phyloP scores from a whole-genome alignment of 2,329 filamentous ascomycete genomes.

The Xylaria sp. region DNA sequence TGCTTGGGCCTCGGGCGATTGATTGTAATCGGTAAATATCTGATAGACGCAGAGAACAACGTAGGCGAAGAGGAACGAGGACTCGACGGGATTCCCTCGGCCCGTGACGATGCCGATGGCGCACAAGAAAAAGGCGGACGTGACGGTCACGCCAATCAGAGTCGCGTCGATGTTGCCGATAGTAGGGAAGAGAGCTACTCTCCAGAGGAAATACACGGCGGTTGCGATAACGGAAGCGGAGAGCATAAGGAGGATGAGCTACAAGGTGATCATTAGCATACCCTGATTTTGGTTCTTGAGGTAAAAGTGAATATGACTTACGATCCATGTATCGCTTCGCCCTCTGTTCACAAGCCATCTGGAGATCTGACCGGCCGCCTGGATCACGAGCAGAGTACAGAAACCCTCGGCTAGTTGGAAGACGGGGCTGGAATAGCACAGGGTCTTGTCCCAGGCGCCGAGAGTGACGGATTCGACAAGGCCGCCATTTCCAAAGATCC shows the following conservation, averaged over 20 bases:
- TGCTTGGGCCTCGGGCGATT: conserved; percentile 73
- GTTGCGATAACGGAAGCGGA: conserved; percentile 93
- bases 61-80: conserved; percentile 94
- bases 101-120: conserved; percentile 95
- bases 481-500: conserved; percentile 88
- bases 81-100: conserved; percentile 93
- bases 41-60: conserved; percentile 99
- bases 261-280: conserved; percentile 24
- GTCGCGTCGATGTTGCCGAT: conserved; percentile 93
- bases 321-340: conserved; percentile 96
- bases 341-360: conserved; percentile 94
- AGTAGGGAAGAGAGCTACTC: conserved; percentile 91
- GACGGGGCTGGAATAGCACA: conserved; percentile 90
- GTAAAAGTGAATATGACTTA: conserved; percentile 58
- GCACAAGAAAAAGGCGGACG: conserved; percentile 90
- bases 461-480: conserved; percentile 83
- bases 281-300: neutral
- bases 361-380: conserved; percentile 93
- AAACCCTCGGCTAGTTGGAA: conserved; percentile 97
- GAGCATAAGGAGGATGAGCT: conserved; percentile 89
- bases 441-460: conserved; percentile 86
- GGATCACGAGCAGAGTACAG: conserved; percentile 94
- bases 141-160: conserved; percentile 91
- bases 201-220: conserved; percentile 95
- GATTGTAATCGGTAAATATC: conserved; percentile 98